Base-by-base conservation (phyloP, 2,329 filamentous ascomycete genomes). In the Drechslera avenae region DNA sequence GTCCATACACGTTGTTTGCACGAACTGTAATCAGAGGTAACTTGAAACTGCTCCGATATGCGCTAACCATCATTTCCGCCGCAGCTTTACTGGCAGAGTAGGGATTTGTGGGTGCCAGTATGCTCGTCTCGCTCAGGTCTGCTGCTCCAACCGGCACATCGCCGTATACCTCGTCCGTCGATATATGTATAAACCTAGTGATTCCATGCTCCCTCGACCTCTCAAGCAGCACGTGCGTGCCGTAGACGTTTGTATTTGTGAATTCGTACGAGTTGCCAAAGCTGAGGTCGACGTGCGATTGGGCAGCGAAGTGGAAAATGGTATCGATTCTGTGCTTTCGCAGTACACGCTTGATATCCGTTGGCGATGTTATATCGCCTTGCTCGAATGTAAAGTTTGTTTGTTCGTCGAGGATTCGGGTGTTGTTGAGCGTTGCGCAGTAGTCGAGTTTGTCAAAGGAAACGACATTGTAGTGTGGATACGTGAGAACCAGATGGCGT, bases 361-460 rank as follows among this genome's bases (percentile, higher is more conserved):
- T 77, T 1, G 86, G 85, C 57, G 87, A 85, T 26, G 87, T 91
- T 59, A 93, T 85, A 65, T 93, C 88, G 47, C 90, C 89, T 68
- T 89, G 85, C 72, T 90, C 88, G 71, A 93, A 93, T 23, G 80
- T 83, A 72, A 92, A 94, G 73, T 92, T 93, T 46, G 81, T 78
- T 61, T 81, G 82, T 56, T 81, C 80, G 63, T 88, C 82, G 40
- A 93, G 81, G 42, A 83, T 79, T 36, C 86, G 81, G 3, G 88
- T 90, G 74, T 93, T 94, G 77, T 91, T 90, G 61, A 91, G 78
- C 6, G 89, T 89, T 6, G 89, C 83, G 75, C 88, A 91, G 75
- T 91, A 91, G 71, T 93, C 89, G 52, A 93, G 80, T 74, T 92
- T 93, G 76, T 94, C 90, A 66, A 92, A 91, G 28, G 87, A 92